Percentiles rank a stretch among this genome's conserved stretches.
Evolutionary conservation across 768 basidiomycete genomes (phyloP).

Genomic region (Nidularia pulvinata): DNA sequence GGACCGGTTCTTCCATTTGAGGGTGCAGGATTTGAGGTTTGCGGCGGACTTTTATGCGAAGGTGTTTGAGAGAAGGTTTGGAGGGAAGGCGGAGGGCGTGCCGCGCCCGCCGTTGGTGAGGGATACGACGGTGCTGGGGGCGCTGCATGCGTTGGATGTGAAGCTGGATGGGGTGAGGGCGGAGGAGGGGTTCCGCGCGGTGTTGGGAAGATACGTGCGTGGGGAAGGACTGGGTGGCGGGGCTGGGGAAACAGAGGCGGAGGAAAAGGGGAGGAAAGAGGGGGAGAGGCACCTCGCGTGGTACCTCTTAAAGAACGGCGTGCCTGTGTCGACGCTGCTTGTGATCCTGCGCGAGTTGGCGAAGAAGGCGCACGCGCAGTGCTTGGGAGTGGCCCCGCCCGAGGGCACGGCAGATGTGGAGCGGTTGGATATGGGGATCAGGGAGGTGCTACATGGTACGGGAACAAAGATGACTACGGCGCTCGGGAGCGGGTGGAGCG

Average conservation of each 20-base stretch:
- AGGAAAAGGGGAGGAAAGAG: constrained; percentile 7
- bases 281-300: constrained; percentile 51
- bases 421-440: constrained; percentile 55
- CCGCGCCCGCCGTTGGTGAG: constrained; percentile 67
- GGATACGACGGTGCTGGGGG: constrained; percentile 69
- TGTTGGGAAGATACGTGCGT: constrained; percentile 54
- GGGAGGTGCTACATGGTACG: constrained; percentile 84
- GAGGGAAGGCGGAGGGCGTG: constrained; percentile 68
- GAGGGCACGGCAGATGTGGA: constrained; percentile 43
- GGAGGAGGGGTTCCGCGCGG: constrained; percentile 34
- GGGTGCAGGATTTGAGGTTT: constrained; percentile 74
- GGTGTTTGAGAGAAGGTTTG: constrained; percentile 74
- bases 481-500: constrained; percentile 74
- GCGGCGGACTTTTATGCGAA: constrained; percentile 76
- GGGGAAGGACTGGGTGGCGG: constrained; percentile 31
- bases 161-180: constrained; percentile 47
- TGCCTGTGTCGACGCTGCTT: constrained; percentile 71
- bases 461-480: constrained; percentile 79
- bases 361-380: constrained; percentile 59
- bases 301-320: constrained; percentile 70
- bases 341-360: constrained; percentile 62
- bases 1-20: constrained; percentile 63
- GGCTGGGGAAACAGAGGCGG: constrained; percentile 7
- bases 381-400: constrained; percentile 41
- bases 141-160: constrained; percentile 60